Conservation (phyloP, 768 basidiomycete genomes). For the Tylopilus balloui region DNA sequence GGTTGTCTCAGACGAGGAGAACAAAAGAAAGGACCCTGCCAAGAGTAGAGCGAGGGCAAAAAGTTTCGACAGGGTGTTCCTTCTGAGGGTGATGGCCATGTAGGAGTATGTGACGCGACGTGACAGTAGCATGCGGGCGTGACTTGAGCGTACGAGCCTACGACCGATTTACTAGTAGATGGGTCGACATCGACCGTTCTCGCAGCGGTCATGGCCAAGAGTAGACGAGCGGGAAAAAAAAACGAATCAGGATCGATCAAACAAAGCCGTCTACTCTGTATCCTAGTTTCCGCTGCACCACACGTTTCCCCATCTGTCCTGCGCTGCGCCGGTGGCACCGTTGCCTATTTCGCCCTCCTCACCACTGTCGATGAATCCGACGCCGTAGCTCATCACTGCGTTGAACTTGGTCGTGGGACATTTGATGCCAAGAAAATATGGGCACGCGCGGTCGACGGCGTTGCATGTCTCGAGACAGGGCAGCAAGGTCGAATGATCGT, state of each 20-base stretch:
- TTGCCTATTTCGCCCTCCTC: constrained; percentile 39
- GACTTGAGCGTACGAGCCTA: too few relatives aligned
- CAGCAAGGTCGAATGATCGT: constrained; percentile 55
- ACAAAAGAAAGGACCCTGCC: constrained; percentile 17
- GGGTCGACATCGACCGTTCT: too few relatives aligned
- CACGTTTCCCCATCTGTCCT: constrained; percentile 70
- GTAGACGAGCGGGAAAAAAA: too few relatives aligned
- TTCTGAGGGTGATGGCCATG: constrained; percentile 32
- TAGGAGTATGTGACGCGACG: too few relatives aligned
- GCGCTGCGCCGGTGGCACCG: constrained; percentile 50
- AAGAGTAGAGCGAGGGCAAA: constrained; percentile 21
- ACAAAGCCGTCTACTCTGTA: too few relatives aligned
- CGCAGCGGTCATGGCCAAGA: too few relatives aligned
- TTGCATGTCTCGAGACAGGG: constrained; percentile 81
- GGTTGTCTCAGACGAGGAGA: constrained; percentile 13
- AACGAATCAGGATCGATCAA: too few relatives aligned
- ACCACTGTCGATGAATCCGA: constrained; percentile 64
- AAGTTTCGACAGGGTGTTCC: constrained; percentile 24
- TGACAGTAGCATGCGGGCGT: too few relatives aligned
- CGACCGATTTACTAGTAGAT: too few relatives aligned
- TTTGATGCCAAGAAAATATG: constrained; percentile 61
- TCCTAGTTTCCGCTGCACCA: constrained; percentile 56
- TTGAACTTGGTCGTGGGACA: constrained; percentile 64
- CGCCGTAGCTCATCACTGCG: constrained; percentile 65
- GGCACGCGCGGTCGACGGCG: constrained; percentile 71